Evolutionary conservation across 768 basidiomycete species (phyloP).

Genomic region (Lentinula sp.): DNA sequence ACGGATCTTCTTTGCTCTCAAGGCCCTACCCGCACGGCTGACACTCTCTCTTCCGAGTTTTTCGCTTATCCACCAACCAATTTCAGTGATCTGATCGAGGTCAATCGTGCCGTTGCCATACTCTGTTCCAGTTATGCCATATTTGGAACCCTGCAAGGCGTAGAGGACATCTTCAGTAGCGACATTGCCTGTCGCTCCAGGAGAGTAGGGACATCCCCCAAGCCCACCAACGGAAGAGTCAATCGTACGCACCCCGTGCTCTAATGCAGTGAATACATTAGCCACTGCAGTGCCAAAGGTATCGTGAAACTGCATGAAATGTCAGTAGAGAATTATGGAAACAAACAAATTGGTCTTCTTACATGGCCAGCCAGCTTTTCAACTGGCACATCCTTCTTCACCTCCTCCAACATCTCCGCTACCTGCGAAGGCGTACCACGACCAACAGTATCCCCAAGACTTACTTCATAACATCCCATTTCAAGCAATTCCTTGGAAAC

Average conservation of each 20-base stretch:
- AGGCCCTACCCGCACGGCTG: slow-evolving; percentile 73
- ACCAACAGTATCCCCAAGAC: slow-evolving; percentile 89
- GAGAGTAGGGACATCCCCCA: slow-evolving; percentile 94
- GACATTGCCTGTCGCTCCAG: slow-evolving; percentile 93
- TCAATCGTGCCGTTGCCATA: slow-evolving; percentile 39
- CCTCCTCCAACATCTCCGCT: slow-evolving; percentile 61
- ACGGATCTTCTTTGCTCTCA: slow-evolving; percentile 44
- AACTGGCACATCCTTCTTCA: slow-evolving; percentile 55
- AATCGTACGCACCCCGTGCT: slow-evolving; percentile 73
- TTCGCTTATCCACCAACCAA: slow-evolving; percentile 80
- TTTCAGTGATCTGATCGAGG: slow-evolving; percentile 62
- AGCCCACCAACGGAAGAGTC: slow-evolving; percentile 85
- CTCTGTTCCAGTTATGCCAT: slow-evolving; percentile 41
- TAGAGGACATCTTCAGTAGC: slow-evolving; percentile 92
- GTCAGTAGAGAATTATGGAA: slow-evolving; percentile 4
- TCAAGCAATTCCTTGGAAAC: slow-evolving; percentile 67
- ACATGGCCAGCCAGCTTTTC: slow-evolving; percentile 61
- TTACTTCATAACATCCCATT: slow-evolving; percentile 95
- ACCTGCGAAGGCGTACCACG: slow-evolving; percentile 72
- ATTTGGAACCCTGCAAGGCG: slow-evolving; percentile 61
- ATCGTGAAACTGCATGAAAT: slow-evolving; percentile 69
- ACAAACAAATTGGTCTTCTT: slow-evolving; percentile 6
- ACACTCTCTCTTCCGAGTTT: slow-evolving; percentile 60
- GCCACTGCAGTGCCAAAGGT: slow-evolving; percentile 81
- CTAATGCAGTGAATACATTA: slow-evolving; percentile 67